Base-by-base conservation (phyloP, 805 yeast genomes). In the Saccharomyces jurei region DNA sequence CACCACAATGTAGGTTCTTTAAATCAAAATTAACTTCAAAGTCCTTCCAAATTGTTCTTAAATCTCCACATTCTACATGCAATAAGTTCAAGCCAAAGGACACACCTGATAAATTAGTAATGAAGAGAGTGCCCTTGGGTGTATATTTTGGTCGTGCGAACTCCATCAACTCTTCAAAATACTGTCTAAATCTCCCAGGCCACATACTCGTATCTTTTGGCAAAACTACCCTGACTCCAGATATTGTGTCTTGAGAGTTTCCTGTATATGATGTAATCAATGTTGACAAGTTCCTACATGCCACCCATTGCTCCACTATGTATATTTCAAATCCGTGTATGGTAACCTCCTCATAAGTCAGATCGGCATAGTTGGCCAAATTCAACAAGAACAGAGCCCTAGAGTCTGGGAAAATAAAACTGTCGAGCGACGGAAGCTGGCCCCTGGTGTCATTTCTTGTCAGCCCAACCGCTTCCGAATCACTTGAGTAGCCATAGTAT, bases 281-380 rank as follows among this genome's bases (percentile, higher is more conserved):
- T 1, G 86, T 77, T 28, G 87, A 83, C 11, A 82, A 72, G 46
- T 79, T 75, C 48, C 98, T 75, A 55, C 83, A 84, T 36, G 86
- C 77, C 2, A 87, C 85, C 99, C 99, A 94, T 69, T 92, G 97
- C 67, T 94, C 98, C 11, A 92, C 96, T 41, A 94, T 76, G 67
- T 94, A 94, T 14, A 87, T 80, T 69, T 94, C 98, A 65, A 86
- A 89, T 1, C 99, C 98, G 1, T 74, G 63, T 27, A 86, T 74
- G 9, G 70, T 71, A 5, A 82, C 69, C 52, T 75, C 77, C 49
- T 79, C 80, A 41, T 77, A 80, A 4, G 55, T 54, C 56, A 74
- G 69, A 51, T 73, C 77, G 49, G 68, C 67, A 13, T 71, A 62
- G 56, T 74, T 70, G 46, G 74, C 77, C 52, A 75, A 63, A 55